Evolutionary conservation across 805 yeast genomes (phyloP).

Genomic region (Lipomyces kockii): DNA sequence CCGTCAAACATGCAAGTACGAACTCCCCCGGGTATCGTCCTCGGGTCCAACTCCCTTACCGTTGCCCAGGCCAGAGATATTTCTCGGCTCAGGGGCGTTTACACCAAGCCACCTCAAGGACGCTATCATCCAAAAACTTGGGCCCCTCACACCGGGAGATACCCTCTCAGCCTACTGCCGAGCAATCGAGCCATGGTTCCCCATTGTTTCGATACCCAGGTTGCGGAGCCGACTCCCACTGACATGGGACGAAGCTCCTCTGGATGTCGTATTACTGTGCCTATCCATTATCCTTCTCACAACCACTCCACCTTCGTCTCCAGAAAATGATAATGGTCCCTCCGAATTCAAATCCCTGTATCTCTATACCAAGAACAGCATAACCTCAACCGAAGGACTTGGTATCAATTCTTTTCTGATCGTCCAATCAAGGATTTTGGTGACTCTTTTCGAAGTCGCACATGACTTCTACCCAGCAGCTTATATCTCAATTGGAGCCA

Average conservation of each 20-base stretch:
- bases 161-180: not conserved
- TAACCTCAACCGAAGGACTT: not conserved
- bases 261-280: not conserved
- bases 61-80: not conserved
- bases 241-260: not conserved
- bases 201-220: not conserved
- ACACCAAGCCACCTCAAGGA: constrained; percentile 1
- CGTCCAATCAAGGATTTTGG: not conserved
- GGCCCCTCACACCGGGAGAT: not conserved
- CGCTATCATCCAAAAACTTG: not conserved
- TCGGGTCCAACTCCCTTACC: not conserved
- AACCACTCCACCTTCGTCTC: not conserved
- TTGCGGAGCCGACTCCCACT: not conserved
- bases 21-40: too few species aligned
- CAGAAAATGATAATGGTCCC: not conserved
- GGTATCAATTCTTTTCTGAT: not conserved
- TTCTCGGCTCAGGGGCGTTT: not conserved
- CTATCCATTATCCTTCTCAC: not conserved
- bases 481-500: not conserved
- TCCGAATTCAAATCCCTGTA: not conserved
- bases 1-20: not conserved
- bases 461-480: not conserved
- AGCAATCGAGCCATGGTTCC: constrained; percentile 1
- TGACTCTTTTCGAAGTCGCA: not conserved
- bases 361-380: not conserved